Percentiles rank a stretch among this genome's conserved stretches.
phyloP scores from a whole-genome alignment of 1,284 basidiomycete genomes.

The Apiotrichum porosum region DNA sequence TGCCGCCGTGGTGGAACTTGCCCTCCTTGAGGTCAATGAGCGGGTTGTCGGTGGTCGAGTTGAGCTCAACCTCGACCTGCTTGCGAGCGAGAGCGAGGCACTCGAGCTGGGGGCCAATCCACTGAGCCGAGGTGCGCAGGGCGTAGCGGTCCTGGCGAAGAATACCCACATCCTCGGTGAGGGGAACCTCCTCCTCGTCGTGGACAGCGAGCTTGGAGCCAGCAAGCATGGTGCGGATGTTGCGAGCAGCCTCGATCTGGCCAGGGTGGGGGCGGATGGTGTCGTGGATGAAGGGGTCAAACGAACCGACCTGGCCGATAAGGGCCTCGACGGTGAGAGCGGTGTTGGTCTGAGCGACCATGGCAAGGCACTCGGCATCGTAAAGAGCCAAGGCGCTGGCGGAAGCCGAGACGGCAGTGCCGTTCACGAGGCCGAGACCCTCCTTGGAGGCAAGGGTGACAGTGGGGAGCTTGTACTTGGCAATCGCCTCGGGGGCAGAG shows the following conservation, averaged over 20 bases:
- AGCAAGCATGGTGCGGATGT: conserved; percentile 16
- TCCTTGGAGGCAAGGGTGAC: conserved; percentile 15
- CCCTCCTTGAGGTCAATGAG: conserved; percentile 17
- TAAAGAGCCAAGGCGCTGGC: conserved; percentile 16
- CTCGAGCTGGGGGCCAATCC: conserved; percentile 21
- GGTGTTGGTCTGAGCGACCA: conserved; percentile 16
- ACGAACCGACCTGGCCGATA: conserved; percentile 16
- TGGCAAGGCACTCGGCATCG: conserved; percentile 21
- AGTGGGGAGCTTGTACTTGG: conserved; percentile 14
- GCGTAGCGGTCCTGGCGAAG: conserved; percentile 22
- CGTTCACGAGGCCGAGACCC: conserved; percentile 20
- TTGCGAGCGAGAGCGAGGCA: conserved; percentile 10
- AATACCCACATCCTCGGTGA: conserved; percentile 11
- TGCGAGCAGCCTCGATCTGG: conserved; percentile 12
- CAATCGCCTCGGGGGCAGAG: conserved; percentile 11
- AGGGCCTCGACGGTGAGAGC: conserved; percentile 18
- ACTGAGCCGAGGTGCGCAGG: conserved; percentile 17
- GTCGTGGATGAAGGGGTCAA: conserved; percentile 16
- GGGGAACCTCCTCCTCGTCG: conserved; percentile 13
- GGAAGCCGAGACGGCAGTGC: conserved; percentile 17
- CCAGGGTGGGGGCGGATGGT: conserved; percentile 15
- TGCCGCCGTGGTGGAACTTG: conserved; percentile 21
- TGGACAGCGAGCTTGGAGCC: conserved; percentile 16
- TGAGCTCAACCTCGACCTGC: conserved; percentile 21
- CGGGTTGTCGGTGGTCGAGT: conserved; percentile 21